Conservation (phyloP, 257 asterid species). For the Solanum etuberosum region DNA sequence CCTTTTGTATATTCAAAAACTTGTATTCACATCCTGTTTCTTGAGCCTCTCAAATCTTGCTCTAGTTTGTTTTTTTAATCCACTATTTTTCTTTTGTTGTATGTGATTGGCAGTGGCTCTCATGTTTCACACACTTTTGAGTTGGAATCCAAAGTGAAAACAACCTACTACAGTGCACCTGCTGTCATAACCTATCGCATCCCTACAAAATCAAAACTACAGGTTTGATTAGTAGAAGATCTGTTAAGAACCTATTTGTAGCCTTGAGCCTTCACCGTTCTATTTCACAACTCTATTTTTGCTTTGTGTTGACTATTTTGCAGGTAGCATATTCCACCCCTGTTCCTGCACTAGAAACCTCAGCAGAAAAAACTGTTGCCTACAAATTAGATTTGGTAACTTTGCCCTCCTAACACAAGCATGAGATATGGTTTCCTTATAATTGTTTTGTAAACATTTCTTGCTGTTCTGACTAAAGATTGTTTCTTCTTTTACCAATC, state of each 20-base stretch:
- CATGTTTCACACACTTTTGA: slow-evolving; percentile 52
- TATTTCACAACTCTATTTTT: background rate
- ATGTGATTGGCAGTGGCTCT: slow-evolving; percentile 38
- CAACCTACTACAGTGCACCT: slow-evolving; percentile 47
- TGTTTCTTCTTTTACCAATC: slow-evolving; percentile 7
- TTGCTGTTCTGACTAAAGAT: slow-evolving; percentile 12
- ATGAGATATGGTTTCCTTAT: background rate
- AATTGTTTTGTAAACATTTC: background rate
- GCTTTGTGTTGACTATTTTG: background rate
- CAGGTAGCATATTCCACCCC: slow-evolving; percentile 73
- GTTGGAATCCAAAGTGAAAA: slow-evolving; percentile 48
- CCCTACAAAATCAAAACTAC: slow-evolving; percentile 35
- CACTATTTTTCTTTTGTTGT: background rate
- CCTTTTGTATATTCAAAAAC: background rate
- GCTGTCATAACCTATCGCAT: slow-evolving; percentile 45
- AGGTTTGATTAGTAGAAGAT: slow-evolving; percentile 22
- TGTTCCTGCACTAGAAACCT: slow-evolving; percentile 34
- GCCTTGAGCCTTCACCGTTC: background rate
- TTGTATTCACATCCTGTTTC: background rate
- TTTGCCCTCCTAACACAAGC: background rate
- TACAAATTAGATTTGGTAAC: slow-evolving; percentile 34
- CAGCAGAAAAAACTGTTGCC: slow-evolving; percentile 18
- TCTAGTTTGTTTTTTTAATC: background rate
- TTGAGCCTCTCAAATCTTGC: background rate
- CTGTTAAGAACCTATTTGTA: background rate